Evolutionary conservation across 805 yeast genomes (phyloP).

Genomic region (Saccharomycopsis schoenii): DNA sequence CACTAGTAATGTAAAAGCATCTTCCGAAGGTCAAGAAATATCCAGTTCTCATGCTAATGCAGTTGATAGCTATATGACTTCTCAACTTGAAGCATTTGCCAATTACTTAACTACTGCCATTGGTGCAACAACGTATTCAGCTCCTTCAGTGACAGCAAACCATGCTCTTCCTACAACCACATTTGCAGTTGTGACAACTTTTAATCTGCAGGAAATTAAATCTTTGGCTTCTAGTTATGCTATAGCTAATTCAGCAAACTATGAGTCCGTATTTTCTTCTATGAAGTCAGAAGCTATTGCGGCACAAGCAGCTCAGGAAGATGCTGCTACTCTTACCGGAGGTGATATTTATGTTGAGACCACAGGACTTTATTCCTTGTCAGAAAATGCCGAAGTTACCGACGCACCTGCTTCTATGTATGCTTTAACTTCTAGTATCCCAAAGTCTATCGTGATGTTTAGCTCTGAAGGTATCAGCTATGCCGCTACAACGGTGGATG

Average conservation of each 20-base stretch:
- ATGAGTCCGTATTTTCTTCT: neutral
- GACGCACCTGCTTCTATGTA: neutral
- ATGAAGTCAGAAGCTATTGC: neutral
- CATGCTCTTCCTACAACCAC: neutral
- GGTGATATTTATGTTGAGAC: neutral
- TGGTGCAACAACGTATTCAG: neutral
- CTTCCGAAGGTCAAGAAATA: neutral
- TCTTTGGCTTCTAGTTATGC: neutral
- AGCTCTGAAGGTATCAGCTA: constrained; percentile 12
- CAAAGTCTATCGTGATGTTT: constrained; percentile 10
- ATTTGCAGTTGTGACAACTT: neutral
- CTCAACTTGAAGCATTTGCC: neutral
- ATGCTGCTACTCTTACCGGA: neutral
- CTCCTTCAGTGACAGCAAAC: neutral
- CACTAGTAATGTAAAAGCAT: neutral
- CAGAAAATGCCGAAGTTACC: neutral
- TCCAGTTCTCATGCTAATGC: neutral
- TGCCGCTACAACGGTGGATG: constrained; percentile 15
- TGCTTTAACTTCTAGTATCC: neutral
- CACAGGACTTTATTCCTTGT: neutral
- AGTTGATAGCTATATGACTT: neutral
- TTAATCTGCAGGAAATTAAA: neutral
- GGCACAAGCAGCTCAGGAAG: neutral
- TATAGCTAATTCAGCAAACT: neutral
- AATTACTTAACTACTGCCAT: neutral